Base-by-base conservation (phyloP, 805 yeast species). In the Candida incommunis region DNA sequence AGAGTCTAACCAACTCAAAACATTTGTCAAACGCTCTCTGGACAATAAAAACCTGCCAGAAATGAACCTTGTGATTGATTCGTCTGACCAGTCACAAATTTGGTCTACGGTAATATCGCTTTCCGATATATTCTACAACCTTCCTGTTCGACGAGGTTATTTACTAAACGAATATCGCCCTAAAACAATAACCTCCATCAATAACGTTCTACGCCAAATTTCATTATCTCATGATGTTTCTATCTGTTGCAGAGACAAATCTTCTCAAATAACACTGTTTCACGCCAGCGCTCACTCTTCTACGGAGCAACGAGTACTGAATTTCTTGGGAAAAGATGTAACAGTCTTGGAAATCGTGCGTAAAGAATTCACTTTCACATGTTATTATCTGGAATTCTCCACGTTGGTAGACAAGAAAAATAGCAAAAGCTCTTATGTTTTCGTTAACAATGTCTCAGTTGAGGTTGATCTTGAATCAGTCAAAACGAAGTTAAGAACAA, bases 131-230 rank as follows among this genome's bases (percentile, higher is more conserved):
- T 57, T 53, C 41, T 45, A 48, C 16, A 49, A 47, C 40, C 21
- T 52, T 29, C 62, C 62, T 2, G 61, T 56, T 11, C 48, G 62
- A 21, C 40, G 51, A 29, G 41, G 35, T 31, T n/a, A 42, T 4
- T 25, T 48, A 9, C 31, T 31, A 5, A 35, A 42, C 9, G 26
- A 11, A 7, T 31, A 42, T 2, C 16, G 45, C 21, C 7, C 18
- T 5, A 16, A 46, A 15, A 42, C 45, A 11, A 22, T 45, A 7
- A 40, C 40, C 2, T 23, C 9, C 7, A n/a, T 51, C 16, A 50
- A 48, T 31, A 31, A 26, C 16, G 22, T 13, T 2, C 43, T 49
- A 5, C 18, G 43, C 2, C 48, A 46, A 5, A 7, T 48, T 11
- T 11, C 42, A 4, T 23, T 48, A 4, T n/a, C 27, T 4, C 15